Evolutionary conservation across 2,329 filamentous ascomycete genomes (phyloP).

Genomic region (Phyllosticta capitalensis): DNA sequence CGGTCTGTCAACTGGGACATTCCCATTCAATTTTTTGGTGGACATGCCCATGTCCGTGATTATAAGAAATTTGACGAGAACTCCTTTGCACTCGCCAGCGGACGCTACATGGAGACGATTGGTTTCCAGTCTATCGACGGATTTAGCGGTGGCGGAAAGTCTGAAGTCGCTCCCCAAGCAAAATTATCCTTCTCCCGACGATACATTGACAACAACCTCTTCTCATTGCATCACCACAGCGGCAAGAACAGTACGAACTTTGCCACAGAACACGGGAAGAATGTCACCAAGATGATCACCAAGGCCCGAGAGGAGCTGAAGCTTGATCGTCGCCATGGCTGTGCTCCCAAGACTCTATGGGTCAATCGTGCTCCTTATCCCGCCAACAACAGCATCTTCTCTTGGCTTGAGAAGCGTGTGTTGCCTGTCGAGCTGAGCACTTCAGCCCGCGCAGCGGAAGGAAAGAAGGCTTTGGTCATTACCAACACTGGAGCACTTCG

Average conservation of each 20-base stretch:
- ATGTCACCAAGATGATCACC: constrained; percentile 61
- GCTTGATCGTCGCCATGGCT: constrained; percentile 70
- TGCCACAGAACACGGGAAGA: constrained; percentile 61
- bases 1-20: constrained; percentile 66
- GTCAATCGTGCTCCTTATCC: constrained; percentile 71
- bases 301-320: constrained; percentile 59
- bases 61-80: constrained; percentile 69
- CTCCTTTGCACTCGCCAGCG: constrained; percentile 73
- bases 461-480: constrained; percentile 60
- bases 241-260: constrained; percentile 64
- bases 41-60: constrained; percentile 83
- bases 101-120: constrained; percentile 89
- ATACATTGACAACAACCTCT: constrained; percentile 92
- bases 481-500: constrained; percentile 86
- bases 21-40: constrained; percentile 86
- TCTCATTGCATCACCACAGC: constrained; percentile 73
- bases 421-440: constrained; percentile 57
- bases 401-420: constrained; percentile 67
- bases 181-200: constrained; percentile 54
- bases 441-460: constrained; percentile 24
- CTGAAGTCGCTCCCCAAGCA: constrained; percentile 30
- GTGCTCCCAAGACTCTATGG: constrained; percentile 72
- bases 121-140: constrained; percentile 85
- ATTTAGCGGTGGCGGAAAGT: constrained; percentile 33
- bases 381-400: constrained; percentile 64